These are phyloP conservation scores for Ballota nigra DNA, from an alignment of 257 asterid genomes.

Conservation along the genomic window DNA sequence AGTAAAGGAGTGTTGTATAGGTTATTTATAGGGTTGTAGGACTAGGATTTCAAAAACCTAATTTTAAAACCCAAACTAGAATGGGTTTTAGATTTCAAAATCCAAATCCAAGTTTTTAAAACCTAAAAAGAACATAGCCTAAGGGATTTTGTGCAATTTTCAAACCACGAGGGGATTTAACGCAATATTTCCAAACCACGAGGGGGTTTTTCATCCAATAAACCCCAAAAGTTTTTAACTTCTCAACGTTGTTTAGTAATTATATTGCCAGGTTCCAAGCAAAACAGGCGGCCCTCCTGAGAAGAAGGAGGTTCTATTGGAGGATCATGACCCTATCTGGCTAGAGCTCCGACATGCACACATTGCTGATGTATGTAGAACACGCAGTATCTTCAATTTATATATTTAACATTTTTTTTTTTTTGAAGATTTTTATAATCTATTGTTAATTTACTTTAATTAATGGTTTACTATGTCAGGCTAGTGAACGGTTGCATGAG, in stretches of 20 bases:
- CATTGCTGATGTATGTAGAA: conserved; percentile 89
- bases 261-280: conserved; percentile 69
- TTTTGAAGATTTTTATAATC: conserved; percentile 7
- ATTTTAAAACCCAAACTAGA: no score
- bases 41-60: no score
- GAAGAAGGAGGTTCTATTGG: conserved; percentile 96
- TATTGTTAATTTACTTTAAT: conserved; percentile 20
- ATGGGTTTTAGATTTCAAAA: no score
- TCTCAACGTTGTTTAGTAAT: conserved; percentile 14
- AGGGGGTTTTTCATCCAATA: no score
- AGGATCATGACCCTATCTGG: conserved; percentile 99
- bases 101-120: no score
- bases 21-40: no score
- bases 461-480: conserved; percentile 53
- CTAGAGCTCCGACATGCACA: conserved; percentile 98
- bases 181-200: no score
- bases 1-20: no score
- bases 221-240: conserved; percentile 1
- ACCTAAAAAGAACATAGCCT: no score
- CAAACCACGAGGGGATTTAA: no score
- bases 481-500: conserved; percentile 88
- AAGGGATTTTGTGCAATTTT: no score
- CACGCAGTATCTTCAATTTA: conserved; percentile 15
- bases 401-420: conserved; percentile 4
- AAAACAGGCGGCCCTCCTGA: conserved; percentile 77